These are phyloP conservation scores for Podospora anserina DNA, from an alignment of 495 filamentous ascomycete genomes.

Conservation along the genomic window DNA sequence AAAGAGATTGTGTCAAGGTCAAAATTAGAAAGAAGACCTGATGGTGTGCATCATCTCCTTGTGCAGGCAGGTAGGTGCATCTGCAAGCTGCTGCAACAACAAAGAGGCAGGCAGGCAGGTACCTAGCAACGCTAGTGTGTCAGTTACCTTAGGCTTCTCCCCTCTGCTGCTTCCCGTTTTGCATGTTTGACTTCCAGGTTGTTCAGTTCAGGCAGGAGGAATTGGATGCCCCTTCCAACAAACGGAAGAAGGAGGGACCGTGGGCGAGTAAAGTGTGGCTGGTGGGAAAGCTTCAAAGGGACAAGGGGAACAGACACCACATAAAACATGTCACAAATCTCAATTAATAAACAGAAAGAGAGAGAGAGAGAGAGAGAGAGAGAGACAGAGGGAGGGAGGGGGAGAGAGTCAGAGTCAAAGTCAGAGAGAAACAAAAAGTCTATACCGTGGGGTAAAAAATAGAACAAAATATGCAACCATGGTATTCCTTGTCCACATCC, in stretches of 20 bases:
- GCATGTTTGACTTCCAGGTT: conserved; percentile 2
- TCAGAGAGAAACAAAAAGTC: conserved; percentile 22
- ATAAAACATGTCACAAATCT: not conserved
- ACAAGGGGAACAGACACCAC: not conserved
- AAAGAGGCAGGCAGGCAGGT: not conserved
- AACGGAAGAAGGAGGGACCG: conserved; percentile 6
- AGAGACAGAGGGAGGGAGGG: not conserved
- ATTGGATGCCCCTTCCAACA: conserved; percentile 1
- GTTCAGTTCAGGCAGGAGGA: conserved; percentile 7
- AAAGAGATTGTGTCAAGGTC: not conserved
- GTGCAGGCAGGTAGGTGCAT: not conserved
- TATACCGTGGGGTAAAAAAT: conserved; percentile 24
- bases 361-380: conserved; percentile 5
- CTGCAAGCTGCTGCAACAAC: not conserved
- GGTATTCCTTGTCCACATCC: conserved; percentile 31
- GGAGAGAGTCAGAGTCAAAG: no score
- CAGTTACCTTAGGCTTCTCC: not conserved
- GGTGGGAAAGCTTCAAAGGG: not conserved
- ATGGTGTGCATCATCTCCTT: not conserved
- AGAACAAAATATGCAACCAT: conserved; percentile 30
- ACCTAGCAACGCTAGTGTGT: not conserved
- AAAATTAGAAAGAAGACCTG: not conserved
- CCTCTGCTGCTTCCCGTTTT: conserved; percentile 28
- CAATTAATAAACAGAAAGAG: not conserved
- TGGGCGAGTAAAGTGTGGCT: not conserved